Conservation (phyloP, 2,329 filamentous ascomycete species). For the Tothia fuscella region DNA sequence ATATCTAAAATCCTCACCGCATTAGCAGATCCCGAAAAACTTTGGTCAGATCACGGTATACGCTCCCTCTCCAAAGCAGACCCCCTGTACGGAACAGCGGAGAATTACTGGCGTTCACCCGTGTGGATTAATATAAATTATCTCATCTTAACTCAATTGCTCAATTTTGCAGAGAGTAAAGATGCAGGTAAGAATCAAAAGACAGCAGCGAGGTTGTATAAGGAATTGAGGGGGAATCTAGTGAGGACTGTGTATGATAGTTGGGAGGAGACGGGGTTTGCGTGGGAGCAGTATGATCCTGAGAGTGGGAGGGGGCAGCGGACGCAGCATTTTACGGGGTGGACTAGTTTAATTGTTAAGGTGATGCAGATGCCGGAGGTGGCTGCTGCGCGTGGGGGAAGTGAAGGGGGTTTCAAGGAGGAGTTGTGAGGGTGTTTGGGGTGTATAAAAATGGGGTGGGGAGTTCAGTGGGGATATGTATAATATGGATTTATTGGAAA, state of each 20-base stretch:
- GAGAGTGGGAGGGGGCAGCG: constrained; percentile 80
- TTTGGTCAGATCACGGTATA: constrained; percentile 78
- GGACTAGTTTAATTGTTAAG: constrained; percentile 89
- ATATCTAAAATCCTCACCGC: constrained; percentile 49
- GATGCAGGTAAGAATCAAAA: constrained; percentile 49
- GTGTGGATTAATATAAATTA: constrained; percentile 98
- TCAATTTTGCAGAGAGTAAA: constrained; percentile 20
- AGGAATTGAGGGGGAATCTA: constrained; percentile 63
- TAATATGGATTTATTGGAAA: too few species aligned
- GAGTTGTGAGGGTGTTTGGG: too few species aligned
- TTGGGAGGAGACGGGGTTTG: constrained; percentile 86
- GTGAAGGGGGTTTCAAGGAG: neutral
- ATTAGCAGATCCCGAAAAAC: constrained; percentile 62
- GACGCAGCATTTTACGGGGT: constrained; percentile 91
- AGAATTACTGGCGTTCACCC: constrained; percentile 94
- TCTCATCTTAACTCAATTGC: constrained; percentile 64
- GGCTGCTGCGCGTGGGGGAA: neutral
- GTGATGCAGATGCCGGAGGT: constrained; percentile 81
- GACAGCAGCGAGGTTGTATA: constrained; percentile 61
- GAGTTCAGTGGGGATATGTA: too few species aligned
- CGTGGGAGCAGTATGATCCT: constrained; percentile 94
- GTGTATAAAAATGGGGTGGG: too few species aligned
- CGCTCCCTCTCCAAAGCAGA: constrained; percentile 74
- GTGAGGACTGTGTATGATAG: constrained; percentile 75
- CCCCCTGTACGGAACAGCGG: constrained; percentile 67